These are phyloP conservation scores for Boletellus deceptivus DNA, from an alignment of 1,284 basidiomycete genomes.

Conservation along the genomic window DNA sequence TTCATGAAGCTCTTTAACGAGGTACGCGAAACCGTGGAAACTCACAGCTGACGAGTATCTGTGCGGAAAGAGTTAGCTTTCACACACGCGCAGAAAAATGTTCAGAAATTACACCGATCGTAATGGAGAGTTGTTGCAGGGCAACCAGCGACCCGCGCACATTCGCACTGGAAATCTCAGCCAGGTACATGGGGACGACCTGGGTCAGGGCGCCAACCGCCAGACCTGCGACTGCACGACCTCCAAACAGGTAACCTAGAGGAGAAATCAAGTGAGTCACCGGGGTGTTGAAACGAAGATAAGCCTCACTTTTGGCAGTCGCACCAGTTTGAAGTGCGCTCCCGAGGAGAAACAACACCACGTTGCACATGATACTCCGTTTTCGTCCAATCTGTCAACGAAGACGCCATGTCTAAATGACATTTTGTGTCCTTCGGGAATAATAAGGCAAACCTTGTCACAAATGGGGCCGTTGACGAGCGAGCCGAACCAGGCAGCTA, in stretches of 20 bases:
- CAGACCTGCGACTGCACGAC: conserved; percentile 32
- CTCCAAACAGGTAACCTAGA: conserved; percentile 32
- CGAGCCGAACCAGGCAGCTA: conserved; percentile 36
- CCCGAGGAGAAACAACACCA: conserved; percentile 33
- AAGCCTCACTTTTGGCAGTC: conserved; percentile 21
- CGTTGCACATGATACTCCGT: conserved; percentile 32
- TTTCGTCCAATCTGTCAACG: conserved; percentile 29
- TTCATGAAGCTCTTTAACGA: not conserved
- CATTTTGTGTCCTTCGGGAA: not conserved
- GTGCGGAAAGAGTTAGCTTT: not conserved
- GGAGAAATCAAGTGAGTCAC: not conserved
- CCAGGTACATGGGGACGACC: conserved; percentile 36
- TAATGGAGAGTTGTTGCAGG: conserved; percentile 34
- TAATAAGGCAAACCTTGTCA: conserved; percentile 26
- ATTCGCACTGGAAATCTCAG: conserved; percentile 36
- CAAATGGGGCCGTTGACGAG: conserved; percentile 33
- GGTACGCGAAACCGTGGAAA: not conserved
- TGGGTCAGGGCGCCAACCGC: conserved; percentile 34
- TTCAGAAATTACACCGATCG: conserved; percentile 30
- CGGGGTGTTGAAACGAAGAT: not conserved
- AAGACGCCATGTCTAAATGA: not conserved
- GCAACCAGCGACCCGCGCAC: conserved; percentile 35
- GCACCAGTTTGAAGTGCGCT: conserved; percentile 35
- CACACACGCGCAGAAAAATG: not conserved
- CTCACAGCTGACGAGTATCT: conserved; percentile 36